phyloP scores from a whole-genome alignment of 2,329 filamentous ascomycete species.

The Botrytis sinoallii region DNA sequence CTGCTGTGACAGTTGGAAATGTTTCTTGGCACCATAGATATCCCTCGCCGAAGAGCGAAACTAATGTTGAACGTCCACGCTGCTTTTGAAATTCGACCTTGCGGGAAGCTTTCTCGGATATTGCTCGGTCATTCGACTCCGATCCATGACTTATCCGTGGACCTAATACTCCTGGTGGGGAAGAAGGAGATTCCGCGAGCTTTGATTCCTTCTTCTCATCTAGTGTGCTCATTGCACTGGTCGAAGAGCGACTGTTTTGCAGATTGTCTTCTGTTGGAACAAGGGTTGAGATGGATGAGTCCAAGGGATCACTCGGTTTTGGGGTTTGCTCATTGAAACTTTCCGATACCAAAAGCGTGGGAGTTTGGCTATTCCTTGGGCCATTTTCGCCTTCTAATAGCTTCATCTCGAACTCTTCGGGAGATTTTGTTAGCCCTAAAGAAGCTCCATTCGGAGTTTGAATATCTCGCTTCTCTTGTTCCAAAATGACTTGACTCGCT shows the following conservation, averaged over 20 bases:
- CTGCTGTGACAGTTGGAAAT: constrained; percentile 66
- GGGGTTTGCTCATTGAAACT: background rate
- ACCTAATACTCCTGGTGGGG: background rate
- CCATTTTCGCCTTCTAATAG: background rate
- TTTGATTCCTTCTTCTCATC: constrained; percentile 25
- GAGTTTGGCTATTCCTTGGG: background rate
- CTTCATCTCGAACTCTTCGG: constrained; percentile 11
- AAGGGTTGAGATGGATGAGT: background rate
- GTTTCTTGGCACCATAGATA: constrained; percentile 65
- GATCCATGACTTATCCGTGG: background rate
- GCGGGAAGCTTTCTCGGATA: constrained; percentile 18
- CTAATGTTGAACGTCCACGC: constrained; percentile 46
- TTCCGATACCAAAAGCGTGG: background rate
- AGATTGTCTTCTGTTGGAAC: constrained; percentile 13
- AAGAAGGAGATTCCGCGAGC: constrained; percentile 1
- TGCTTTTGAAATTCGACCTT: constrained; percentile 8
- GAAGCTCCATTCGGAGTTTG: background rate
- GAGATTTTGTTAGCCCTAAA: background rate
- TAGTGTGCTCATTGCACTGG: constrained; percentile 20
- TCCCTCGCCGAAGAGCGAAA: constrained; percentile 45
- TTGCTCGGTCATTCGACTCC: constrained; percentile 18
- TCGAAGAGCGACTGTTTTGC: constrained; percentile 20
- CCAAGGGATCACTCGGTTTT: background rate
- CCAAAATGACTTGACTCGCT: constrained; percentile 1
- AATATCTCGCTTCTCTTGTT: constrained; percentile 17